Evolutionary conservation across 306 rosid genomes (phyloP).

Genomic region (Lathyrus tuberosus): DNA sequence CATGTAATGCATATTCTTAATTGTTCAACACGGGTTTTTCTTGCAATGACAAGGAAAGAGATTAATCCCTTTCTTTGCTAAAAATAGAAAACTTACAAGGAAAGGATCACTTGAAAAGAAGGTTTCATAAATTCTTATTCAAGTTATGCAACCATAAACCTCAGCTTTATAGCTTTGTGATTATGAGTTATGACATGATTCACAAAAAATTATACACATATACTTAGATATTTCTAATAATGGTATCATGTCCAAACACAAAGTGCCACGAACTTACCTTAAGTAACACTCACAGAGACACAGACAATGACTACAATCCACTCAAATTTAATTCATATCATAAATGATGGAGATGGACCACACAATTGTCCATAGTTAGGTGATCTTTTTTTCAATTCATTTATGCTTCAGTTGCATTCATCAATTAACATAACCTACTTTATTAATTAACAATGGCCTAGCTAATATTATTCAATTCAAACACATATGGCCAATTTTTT

Average conservation of each 20-base stretch:
- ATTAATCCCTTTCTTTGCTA: no score
- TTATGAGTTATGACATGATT: neutral
- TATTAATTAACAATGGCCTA: conserved; percentile 9
- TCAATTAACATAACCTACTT: neutral
- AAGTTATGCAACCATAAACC: neutral
- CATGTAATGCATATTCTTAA: no score
- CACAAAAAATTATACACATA: neutral
- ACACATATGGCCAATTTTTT: conserved; percentile 15
- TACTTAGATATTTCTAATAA: neutral
- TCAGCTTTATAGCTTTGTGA: neutral
- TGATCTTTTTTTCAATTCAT: conserved; percentile 34
- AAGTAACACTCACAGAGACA: neutral
- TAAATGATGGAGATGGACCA: conserved; percentile 43
- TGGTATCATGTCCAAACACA: conserved; percentile 9
- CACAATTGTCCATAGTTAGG: conserved; percentile 32
- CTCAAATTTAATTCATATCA: conserved; percentile 1
- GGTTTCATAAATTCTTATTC: no score
- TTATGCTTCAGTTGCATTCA: conserved; percentile 39
- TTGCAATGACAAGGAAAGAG: no score
- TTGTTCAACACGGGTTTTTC: no score
- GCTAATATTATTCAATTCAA: conserved; percentile 1
- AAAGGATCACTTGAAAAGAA: no score
- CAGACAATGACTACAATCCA: neutral
- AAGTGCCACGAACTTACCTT: neutral
- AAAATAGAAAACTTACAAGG: no score